Evolutionary conservation across 371 early-diverging fungal genomes (phyloP).

Genomic region (Mucor racemosus): DNA sequence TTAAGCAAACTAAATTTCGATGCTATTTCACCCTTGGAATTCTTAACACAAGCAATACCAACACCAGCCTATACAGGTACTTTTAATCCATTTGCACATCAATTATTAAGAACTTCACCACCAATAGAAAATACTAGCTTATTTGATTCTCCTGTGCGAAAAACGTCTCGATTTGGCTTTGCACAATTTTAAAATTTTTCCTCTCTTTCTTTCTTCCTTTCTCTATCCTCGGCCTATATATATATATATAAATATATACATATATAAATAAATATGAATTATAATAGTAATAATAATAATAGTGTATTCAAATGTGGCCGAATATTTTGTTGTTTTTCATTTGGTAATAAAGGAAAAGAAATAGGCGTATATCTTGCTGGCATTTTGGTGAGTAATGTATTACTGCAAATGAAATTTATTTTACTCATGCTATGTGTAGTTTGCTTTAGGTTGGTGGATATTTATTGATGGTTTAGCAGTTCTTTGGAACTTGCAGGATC

Average conservation of each 20-base stretch:
- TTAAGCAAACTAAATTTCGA: background rate
- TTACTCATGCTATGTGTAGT: slow-evolving; percentile 36
- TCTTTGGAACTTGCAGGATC: slow-evolving; percentile 32
- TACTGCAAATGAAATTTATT: background rate
- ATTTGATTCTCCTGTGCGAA: slow-evolving; percentile 46
- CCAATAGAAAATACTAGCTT: background rate
- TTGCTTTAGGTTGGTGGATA: slow-evolving; percentile 85
- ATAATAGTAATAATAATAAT: slow-evolving; percentile 1
- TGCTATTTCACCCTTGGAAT: slow-evolving; percentile 38
- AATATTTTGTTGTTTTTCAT: slow-evolving; percentile 17
- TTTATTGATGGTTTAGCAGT: slow-evolving; percentile 72
- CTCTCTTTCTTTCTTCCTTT: background rate
- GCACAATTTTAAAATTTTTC: slow-evolving; percentile 32
- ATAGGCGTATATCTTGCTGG: slow-evolving; percentile 57
- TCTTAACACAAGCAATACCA: slow-evolving; percentile 38
- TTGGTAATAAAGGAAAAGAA: slow-evolving; percentile 43
- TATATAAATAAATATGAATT: slow-evolving; percentile 6
- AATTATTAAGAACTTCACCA: slow-evolving; percentile 38
- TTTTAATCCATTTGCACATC: slow-evolving; percentile 52
- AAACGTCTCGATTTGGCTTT: slow-evolving; percentile 53
- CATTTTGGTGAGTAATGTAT: slow-evolving; percentile 33
- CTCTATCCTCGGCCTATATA: background rate
- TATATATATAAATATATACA: too few relatives aligned
- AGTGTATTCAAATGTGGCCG: slow-evolving; percentile 32
- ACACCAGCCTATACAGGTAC: slow-evolving; percentile 45